Evolutionary conservation across 2,329 filamentous ascomycete genomes (phyloP), one percentile per base, ranked within the genome.

Genomic region (Hymenoscyphus scutula): DNA sequence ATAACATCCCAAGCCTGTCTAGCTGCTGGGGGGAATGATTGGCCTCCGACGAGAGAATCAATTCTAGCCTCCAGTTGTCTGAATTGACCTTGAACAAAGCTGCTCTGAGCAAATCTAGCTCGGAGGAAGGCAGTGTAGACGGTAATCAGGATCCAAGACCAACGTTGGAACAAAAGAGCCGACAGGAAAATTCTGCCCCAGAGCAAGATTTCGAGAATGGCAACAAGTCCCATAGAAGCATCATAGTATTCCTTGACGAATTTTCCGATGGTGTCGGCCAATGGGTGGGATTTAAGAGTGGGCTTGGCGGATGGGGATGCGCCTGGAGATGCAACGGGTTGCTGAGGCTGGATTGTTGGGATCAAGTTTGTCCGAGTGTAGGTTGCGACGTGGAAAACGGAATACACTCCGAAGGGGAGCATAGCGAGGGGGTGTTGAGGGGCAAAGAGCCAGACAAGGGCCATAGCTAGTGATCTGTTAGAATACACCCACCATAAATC

Each of bases 201-300:
- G 64, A 98, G 86, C 48, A 85, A 79, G 69, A 98, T 91, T 81
- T 99, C 95, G 63, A 99, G 90, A 55, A 83, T 81, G 41, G 94
- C 90, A 34, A 99, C 95, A 65, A 98, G 81, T 62, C 90, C 91
- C 95, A 99, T 99, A 77, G 92, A 96, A 65, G 86, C 80, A 76
- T 99, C 95, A 76, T 99, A 99, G 85, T 98, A 97, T 76, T 92
- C 87, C 87, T 98, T 98, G 77, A 99, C 92, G 73, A 99, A 99
- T 72, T 84, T 84, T 70, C 92, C 92, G 76, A 99, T 97, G 70
- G 83, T 85, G 66, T 97, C 92, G 60, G 90, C 88, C 62, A 92
- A 78, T 76, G 82, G 84, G 70, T 78, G 78, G 34, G 77, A 76
- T 66, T 71, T 72, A 64, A 74, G 76, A 65, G 83, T 83, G 37